Conservation (phyloP, 306 rosid species). For the Trichosanthes truncata region DNA sequence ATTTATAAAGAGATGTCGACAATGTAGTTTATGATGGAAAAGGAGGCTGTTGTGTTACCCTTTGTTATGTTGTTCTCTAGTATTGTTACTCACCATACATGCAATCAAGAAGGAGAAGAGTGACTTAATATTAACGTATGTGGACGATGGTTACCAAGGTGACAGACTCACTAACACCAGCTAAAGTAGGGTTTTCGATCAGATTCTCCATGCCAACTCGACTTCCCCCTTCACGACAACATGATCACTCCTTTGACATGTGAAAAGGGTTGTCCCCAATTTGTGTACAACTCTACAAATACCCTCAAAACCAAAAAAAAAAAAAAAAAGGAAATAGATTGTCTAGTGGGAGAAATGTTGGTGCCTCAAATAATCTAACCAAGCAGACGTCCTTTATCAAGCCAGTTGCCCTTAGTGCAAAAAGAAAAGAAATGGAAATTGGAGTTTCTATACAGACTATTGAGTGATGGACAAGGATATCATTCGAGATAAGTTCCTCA, state of each 20-base stretch:
- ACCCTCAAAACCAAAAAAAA: not conserved
- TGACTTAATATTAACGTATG: not conserved
- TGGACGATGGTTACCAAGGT: not conserved
- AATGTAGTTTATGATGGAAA: not conserved
- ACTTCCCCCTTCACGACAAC: not conserved
- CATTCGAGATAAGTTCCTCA: not conserved
- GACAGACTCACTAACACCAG: not conserved
- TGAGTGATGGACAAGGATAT: not conserved
- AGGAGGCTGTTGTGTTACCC: too few relatives aligned
- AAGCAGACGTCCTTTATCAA: not conserved
- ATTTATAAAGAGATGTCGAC: not conserved
- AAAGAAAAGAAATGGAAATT: not conserved
- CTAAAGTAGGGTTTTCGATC: not conserved
- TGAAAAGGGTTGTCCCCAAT: too few relatives aligned
- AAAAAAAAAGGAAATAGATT: not conserved
- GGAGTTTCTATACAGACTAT: not conserved
- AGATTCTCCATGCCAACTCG: not conserved
- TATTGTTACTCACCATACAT: too few relatives aligned
- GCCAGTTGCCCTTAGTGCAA: not conserved
- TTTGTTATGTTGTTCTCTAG: too few relatives aligned
- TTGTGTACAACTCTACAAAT: not conserved
- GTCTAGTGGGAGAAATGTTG: not conserved
- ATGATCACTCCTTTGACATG: not conserved
- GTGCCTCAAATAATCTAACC: too few relatives aligned
- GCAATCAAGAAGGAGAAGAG: not conserved